Percentiles rank a stretch among this genome's conserved stretches.
Conservation (phyloP, 176 grass and related monocot species). For the Cenchrus americanus region DNA sequence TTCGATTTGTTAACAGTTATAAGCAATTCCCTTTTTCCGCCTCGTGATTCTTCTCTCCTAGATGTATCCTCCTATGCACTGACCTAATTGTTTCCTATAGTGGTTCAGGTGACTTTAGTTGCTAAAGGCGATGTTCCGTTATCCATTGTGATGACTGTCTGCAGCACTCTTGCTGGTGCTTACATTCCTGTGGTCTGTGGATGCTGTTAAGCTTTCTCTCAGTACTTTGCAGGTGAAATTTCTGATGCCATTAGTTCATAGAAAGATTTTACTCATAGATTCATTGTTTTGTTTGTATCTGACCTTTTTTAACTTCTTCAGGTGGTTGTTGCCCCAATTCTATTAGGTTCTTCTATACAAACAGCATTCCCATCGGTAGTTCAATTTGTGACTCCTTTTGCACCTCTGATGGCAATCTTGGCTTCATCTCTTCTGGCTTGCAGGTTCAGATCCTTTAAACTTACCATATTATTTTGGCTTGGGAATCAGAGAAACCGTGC, state of each 20-base stretch:
- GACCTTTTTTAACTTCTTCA: slow-evolving; percentile 33
- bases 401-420: slow-evolving; percentile 76
- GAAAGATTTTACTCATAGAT: neutral
- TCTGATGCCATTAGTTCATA: slow-evolving; percentile 4
- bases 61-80: neutral
- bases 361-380: slow-evolving; percentile 68
- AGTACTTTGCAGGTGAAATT: slow-evolving; percentile 83
- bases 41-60: neutral
- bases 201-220: slow-evolving; percentile 61
- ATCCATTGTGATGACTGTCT: slow-evolving; percentile 82
- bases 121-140: slow-evolving; percentile 72
- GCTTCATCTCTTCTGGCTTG: slow-evolving; percentile 73
- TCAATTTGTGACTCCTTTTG: slow-evolving; percentile 63
- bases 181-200: slow-evolving; percentile 80
- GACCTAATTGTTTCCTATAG: slow-evolving; percentile 42
- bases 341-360: slow-evolving; percentile 76
- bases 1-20: neutral
- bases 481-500: slow-evolving; percentile 14
- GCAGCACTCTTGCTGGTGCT: slow-evolving; percentile 74
- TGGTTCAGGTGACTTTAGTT: slow-evolving; percentile 87
- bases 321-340: slow-evolving; percentile 82
- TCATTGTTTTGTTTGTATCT: slow-evolving; percentile 30
- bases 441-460: slow-evolving; percentile 55
- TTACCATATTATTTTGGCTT: slow-evolving; percentile 10
- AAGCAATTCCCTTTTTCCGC: neutral